Evolutionary conservation across 352 stramenopile genomes (phyloP).

Genomic region (Phytophthora brassicae): DNA sequence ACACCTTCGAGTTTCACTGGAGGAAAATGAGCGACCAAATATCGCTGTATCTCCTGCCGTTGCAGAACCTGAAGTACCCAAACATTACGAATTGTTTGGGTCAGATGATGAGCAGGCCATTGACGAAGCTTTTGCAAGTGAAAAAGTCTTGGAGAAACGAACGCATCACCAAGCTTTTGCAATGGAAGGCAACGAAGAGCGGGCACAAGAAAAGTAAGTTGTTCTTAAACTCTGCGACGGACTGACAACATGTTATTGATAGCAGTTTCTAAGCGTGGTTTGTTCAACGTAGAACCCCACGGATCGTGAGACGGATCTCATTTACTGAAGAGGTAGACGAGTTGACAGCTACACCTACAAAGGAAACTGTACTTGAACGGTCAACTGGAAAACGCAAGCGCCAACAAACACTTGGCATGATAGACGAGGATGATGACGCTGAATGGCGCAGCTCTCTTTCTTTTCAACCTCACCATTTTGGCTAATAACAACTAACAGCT

Average conservation of each 20-base stretch:
- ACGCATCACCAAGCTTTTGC: conserved; percentile 24
- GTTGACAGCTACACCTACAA: conserved; percentile 13
- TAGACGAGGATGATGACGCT: conserved; percentile 35
- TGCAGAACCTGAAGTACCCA: conserved; percentile 19
- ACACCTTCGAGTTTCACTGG: conserved; percentile 5
- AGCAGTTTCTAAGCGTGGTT: conserved; percentile 11
- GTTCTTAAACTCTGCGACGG: neutral
- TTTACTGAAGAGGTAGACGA: conserved; percentile 32
- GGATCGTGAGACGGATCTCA: conserved; percentile 35
- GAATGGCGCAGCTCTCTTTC: conserved; percentile 36
- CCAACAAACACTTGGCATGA: conserved; percentile 29
- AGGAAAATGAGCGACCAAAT: neutral
- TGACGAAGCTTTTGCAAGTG: conserved; percentile 9
- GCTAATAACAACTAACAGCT: conserved; percentile 4
- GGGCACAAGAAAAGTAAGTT: conserved; percentile 29
- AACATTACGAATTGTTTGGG: conserved; percentile 34
- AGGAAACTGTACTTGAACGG: neutral
- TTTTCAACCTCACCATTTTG: conserved; percentile 24
- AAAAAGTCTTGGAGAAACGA: conserved; percentile 24
- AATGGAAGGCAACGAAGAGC: conserved; percentile 15
- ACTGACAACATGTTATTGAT: neutral
- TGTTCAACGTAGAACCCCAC: conserved; percentile 27
- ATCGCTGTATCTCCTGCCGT: neutral
- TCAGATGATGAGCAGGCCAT: conserved; percentile 16
- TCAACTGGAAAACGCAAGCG: conserved; percentile 31